A percentile compares a stretch with the other conserved stretches of the same genome.
phyloP scores from a whole-genome alignment of 345 rosid species.

The Pugionium dolabratum region DNA sequence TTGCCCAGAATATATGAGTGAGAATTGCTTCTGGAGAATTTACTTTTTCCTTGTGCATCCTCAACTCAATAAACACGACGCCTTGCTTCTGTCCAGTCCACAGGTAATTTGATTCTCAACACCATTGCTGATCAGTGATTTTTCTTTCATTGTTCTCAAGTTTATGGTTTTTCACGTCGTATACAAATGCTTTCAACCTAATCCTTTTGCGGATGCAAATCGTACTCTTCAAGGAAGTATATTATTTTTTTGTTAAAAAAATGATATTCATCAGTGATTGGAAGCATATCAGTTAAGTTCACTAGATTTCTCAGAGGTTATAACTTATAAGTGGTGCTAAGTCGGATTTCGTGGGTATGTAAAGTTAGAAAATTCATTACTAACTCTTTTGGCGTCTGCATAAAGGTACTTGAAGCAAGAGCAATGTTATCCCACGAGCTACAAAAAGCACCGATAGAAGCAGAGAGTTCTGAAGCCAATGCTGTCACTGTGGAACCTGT shows the following conservation, averaged over 20 bases:
- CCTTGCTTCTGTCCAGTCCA: constrained; percentile 77
- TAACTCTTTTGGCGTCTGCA: neutral
- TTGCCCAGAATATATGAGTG: constrained; percentile 88
- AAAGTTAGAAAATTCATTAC: neutral
- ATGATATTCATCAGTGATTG: neutral
- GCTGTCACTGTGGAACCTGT: constrained; percentile 15
- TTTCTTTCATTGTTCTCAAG: neutral
- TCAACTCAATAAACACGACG: constrained; percentile 72
- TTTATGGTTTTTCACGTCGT: neutral
- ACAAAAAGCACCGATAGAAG: constrained; percentile 56
- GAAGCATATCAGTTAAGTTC: neutral
- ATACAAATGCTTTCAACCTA: neutral
- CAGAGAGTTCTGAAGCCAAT: constrained; percentile 40
- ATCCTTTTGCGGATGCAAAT: neutral
- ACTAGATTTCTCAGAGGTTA: neutral
- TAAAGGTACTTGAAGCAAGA: constrained; percentile 79
- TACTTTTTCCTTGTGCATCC: constrained; percentile 95
- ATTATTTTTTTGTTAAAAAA: neutral
- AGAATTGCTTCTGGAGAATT: constrained; percentile 91
- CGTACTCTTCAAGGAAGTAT: neutral
- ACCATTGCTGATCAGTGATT: neutral
- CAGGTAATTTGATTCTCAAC: constrained; percentile 50
- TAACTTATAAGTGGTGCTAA: neutral
- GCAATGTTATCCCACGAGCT: constrained; percentile 74
- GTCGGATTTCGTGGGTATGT: too few relatives aligned